phyloP scores from a whole-genome alignment of 2,329 filamentous ascomycete genomes.

The Penicillium sp. region DNA sequence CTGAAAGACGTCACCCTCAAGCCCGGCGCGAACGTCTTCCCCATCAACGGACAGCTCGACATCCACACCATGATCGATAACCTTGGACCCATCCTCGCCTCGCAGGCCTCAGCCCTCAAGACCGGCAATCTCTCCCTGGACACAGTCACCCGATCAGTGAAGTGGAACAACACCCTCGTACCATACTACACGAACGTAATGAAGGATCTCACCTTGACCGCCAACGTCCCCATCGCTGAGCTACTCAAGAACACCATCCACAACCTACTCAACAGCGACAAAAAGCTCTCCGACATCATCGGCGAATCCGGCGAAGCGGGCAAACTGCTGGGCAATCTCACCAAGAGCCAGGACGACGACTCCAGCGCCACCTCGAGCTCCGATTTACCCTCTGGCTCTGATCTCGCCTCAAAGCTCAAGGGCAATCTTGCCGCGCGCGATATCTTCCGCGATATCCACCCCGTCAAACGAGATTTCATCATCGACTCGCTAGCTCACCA shows the following conservation, averaged over 20 bases:
- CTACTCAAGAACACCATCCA: slow-evolving; percentile 33
- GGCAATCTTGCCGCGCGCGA: not conserved
- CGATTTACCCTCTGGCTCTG: not conserved
- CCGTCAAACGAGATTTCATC: slow-evolving; percentile 2
- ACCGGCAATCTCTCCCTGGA: slow-evolving; percentile 29
- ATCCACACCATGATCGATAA: slow-evolving; percentile 38
- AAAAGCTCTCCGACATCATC: slow-evolving; percentile 12
- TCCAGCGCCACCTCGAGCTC: not conserved
- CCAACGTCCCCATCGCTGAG: slow-evolving; percentile 27
- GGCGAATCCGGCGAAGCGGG: slow-evolving; percentile 5
- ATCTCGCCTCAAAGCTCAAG: slow-evolving; percentile 14
- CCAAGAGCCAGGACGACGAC: not conserved
- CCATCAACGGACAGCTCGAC: slow-evolving; percentile 49
- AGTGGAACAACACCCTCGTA: slow-evolving; percentile 31
- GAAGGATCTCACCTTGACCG: slow-evolving; percentile 30
- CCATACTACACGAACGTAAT: slow-evolving; percentile 38
- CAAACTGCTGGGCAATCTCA: slow-evolving; percentile 7
- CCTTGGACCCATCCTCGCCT: slow-evolving; percentile 24
- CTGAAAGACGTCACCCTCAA: slow-evolving; percentile 50
- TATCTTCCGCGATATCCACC: not conserved
- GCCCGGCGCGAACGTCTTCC: slow-evolving; percentile 53
- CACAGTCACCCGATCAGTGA: slow-evolving; percentile 28
- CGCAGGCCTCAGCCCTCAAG: slow-evolving; percentile 25
- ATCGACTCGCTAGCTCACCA: not conserved
- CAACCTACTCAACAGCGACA: slow-evolving; percentile 17